phyloP scores from a whole-genome alignment of 306 rosid species.

The Lablab purpureus region DNA sequence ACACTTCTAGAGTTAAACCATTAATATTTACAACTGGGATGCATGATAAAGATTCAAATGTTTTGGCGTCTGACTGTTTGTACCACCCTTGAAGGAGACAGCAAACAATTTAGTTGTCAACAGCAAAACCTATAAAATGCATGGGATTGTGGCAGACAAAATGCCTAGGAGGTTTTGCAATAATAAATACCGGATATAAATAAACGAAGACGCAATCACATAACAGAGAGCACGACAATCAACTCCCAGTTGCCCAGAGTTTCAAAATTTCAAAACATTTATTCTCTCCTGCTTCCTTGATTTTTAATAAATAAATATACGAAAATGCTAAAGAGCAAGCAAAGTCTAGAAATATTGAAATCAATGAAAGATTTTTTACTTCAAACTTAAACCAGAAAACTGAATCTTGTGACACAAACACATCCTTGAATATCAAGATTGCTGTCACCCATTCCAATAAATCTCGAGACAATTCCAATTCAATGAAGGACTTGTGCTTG shows the following conservation, averaged over 20 bases:
- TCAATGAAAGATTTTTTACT: neutral
- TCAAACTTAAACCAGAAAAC: constrained; percentile 28
- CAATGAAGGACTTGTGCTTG: constrained; percentile 1
- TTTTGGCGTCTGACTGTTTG: constrained; percentile 7
- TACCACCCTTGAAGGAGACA: constrained; percentile 14
- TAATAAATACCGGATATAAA: constrained; percentile 1
- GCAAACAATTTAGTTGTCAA: neutral
- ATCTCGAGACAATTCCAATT: constrained; percentile 13
- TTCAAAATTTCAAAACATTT: constrained; percentile 12
- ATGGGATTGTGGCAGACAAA: neutral
- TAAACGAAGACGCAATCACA: constrained; percentile 15
- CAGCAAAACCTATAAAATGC: constrained; percentile 4
- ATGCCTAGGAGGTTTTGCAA: constrained; percentile 4
- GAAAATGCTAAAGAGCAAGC: constrained; percentile 10
- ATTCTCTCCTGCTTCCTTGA: constrained; percentile 1
- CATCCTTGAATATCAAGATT: neutral
- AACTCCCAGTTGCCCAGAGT: constrained; percentile 10
- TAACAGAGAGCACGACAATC: neutral
- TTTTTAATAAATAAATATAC: constrained; percentile 22
- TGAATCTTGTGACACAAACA: constrained; percentile 13
- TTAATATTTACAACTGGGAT: constrained; percentile 14
- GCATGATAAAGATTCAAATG: constrained; percentile 22
- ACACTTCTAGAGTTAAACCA: constrained; percentile 24
- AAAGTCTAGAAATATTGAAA: neutral
- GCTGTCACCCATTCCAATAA: neutral